phyloP scores from a whole-genome alignment of 345 rosid genomes.

The Viola odorata region DNA sequence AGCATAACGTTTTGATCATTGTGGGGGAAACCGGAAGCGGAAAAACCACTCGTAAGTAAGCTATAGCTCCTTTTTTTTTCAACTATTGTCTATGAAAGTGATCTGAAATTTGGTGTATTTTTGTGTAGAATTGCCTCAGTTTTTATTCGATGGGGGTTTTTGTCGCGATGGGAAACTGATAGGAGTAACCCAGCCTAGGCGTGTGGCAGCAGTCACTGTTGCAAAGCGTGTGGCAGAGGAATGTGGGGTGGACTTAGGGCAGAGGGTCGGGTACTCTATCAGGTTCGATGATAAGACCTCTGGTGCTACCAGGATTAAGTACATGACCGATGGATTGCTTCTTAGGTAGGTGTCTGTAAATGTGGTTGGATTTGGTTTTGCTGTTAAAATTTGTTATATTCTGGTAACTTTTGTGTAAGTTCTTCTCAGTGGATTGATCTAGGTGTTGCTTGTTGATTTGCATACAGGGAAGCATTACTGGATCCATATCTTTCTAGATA shows the following conservation, averaged over 20 bases:
- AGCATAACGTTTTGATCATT: conserved; percentile 55
- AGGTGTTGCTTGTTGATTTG: neutral
- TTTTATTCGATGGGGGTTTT: conserved; percentile 62
- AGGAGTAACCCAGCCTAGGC: conserved; percentile 88
- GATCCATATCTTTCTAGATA: conserved; percentile 84
- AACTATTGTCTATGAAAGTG: neutral
- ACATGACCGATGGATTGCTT: conserved; percentile 88
- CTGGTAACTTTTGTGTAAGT: neutral
- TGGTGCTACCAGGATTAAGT: conserved; percentile 62
- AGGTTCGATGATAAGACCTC: conserved; percentile 79
- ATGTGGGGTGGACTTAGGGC: conserved; percentile 71
- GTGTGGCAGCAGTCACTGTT: conserved; percentile 87
- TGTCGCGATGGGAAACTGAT: conserved; percentile 62
- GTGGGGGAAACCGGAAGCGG: conserved; percentile 99
- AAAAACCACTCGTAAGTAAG: conserved; percentile 78
- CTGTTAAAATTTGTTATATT: neutral
- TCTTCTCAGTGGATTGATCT: neutral
- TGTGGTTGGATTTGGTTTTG: neutral
- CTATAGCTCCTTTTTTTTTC: neutral
- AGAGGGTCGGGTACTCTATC: conserved; percentile 78
- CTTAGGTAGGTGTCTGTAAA: conserved; percentile 41
- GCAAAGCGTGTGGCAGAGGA: conserved; percentile 88
- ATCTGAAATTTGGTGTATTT: neutral
- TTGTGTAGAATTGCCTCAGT: conserved; percentile 80
- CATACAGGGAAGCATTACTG: conserved; percentile 72